Conservation (phyloP, 148 eudicot species). For the Dianthus caryophyllus region DNA sequence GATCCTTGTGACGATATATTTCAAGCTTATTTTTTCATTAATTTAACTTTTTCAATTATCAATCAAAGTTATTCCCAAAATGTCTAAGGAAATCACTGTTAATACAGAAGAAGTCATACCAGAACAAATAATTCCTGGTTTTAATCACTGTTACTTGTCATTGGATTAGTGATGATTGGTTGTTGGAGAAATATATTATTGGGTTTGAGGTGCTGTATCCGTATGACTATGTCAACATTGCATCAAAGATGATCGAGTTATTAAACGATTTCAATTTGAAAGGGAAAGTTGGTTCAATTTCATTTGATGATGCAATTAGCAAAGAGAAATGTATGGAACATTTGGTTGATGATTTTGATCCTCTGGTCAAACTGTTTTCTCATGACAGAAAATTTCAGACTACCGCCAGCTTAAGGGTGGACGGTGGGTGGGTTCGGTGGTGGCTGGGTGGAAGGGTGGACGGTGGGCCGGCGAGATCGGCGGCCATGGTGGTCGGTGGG, state of each 20-base stretch:
- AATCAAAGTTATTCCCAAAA: no score
- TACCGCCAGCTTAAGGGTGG: no score
- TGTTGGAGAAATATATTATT: background rate
- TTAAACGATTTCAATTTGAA: conserved; percentile 1
- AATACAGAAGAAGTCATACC: background rate
- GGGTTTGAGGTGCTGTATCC: conserved; percentile 9
- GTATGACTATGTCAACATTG: background rate
- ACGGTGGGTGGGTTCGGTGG: no score
- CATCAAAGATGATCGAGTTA: background rate
- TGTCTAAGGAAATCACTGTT: background rate
- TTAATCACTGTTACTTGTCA: conserved; percentile 11
- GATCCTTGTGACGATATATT: no score
- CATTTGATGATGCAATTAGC: background rate
- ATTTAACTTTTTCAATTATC: no score
- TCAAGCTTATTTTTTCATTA: no score
- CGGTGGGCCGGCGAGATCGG: no score
- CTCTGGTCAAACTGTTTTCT: background rate
- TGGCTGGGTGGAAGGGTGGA: no score
- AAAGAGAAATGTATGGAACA: conserved; percentile 1
- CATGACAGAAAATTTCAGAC: conserved; percentile 8
- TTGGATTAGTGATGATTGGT: conserved; percentile 9
- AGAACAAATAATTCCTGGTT: background rate
- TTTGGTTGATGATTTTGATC: conserved; percentile 3
- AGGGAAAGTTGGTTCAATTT: background rate
- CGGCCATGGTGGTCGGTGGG: no score